phyloP scores from a whole-genome alignment of 352 stramenopile species.

The Globisporangium okanoganense region DNA sequence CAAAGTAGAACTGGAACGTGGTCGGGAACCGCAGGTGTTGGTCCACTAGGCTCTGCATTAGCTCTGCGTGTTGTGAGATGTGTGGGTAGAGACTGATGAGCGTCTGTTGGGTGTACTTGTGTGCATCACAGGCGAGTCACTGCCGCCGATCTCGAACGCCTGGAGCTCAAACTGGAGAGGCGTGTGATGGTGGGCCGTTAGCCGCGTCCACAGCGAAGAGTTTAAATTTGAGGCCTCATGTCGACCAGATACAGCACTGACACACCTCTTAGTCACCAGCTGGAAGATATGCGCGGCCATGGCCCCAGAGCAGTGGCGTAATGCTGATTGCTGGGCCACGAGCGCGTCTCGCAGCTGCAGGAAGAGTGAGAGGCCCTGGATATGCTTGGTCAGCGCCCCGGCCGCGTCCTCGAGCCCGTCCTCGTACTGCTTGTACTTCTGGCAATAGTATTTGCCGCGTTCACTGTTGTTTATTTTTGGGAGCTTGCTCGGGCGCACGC shows the following conservation, averaged over 20 bases:
- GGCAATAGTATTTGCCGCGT: slow-evolving; percentile 61
- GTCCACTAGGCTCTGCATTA: neutral
- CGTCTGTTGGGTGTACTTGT: neutral
- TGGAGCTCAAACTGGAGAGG: neutral
- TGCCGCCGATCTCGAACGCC: neutral
- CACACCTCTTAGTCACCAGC: slow-evolving; percentile 17
- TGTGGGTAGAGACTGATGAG: neutral
- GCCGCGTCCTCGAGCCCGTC: slow-evolving; percentile 32
- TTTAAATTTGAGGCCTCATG: slow-evolving; percentile 3
- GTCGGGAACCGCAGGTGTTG: no score
- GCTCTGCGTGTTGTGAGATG: neutral
- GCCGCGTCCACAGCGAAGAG: neutral
- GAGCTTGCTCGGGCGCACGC: slow-evolving; percentile 31
- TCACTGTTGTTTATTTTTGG: slow-evolving; percentile 69
- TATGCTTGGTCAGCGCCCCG: slow-evolving; percentile 26
- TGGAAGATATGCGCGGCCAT: slow-evolving; percentile 1
- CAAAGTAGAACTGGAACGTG: no score
- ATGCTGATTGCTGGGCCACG: neutral
- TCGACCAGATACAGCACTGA: slow-evolving; percentile 7
- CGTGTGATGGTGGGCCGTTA: neutral
- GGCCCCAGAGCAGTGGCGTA: neutral
- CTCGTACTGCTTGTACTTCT: slow-evolving; percentile 60
- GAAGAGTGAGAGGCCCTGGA: slow-evolving; percentile 33
- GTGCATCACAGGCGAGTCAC: neutral
- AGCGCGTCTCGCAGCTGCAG: slow-evolving; percentile 33